Evolutionary conservation across 305 asterid genomes (phyloP), one percentile per base, ranked within the genome.

Genomic region (Solanum aculeatissimum): DNA sequence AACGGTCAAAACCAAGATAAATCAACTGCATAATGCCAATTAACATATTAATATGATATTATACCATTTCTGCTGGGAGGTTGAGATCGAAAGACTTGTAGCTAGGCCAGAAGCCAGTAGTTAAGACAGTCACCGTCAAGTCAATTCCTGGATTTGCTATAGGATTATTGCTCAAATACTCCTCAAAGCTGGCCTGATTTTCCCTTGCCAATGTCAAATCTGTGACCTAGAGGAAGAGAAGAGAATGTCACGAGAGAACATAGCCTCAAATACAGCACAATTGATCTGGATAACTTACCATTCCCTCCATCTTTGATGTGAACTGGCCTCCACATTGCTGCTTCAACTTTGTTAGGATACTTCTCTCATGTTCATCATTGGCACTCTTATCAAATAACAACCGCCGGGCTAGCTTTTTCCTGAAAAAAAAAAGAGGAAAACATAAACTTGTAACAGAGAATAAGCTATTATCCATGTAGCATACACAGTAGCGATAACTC

Each of bases 81-180:
- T 93, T 95, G 84, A 97, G 98, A 90, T 95, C 99, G 51, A 89
- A 93, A 75, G 98, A 94, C 90, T 97, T 97, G 92, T 95, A 97
- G 88, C 98, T 97, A 79, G 99, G 99, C 99, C 99, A 97, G 90
- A 95, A 95, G 42, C 99, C 99, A 51, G 99, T 93, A 19, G 98
- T 95, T 85, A 97, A 93, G 86, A 95, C 99, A 47, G 99, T 95
- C 83, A 97, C 99, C 7, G 98, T 97, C 91, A 95, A 90, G 87
- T 95, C 99, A 82, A 94, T 94, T 81, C 99, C 98, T 25, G 99
- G 98, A 87, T 89, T 93, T 81, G 93, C 97, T 88, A 82, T 86
- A 40, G 93, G 87, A 86, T 90, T 94, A 68, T 84, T 90, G 84
- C 87, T 81, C 83, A 95, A 94, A 86, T 97, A 94, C 83, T 97